Base-by-base conservation (phyloP, 306 rosid species). In the Quercus variabilis region DNA sequence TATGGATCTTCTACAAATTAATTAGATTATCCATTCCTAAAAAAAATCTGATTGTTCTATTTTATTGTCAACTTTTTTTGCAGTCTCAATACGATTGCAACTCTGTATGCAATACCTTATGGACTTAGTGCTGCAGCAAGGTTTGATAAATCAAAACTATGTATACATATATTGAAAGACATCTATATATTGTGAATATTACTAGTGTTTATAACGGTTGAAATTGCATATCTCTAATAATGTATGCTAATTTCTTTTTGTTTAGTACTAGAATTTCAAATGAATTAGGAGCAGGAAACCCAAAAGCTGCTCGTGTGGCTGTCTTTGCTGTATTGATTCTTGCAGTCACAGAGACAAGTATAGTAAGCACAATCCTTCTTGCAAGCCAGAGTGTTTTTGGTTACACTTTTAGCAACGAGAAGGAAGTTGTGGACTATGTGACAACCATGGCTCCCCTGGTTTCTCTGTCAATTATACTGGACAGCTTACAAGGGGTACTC, bases 51-150 rank as follows among this genome's bases (percentile, higher is more conserved):
- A 70, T 58, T 74, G 51, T 11, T 77, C 70, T 76, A 69, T 41
- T 14, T 75, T 38, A 68, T 77, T 4, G 35, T 14, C 55, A 19
- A 14, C 33, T 20, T 74, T 74, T 64, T 78, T 76, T 52, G 74
- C 88, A 94, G 98, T 73, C 86, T 87, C 70, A 79, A 89, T 43
- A 92, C 90, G 49, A 62, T 88, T 18, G 1, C 92, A 73, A 83
- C 87, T 72, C 87, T 90, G 26, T 91, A 64, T 70, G 41, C 87
- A 19, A 79, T 94, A 82, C 90, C 97, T 31, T 89, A 85, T 72
- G 97, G 90, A 80, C 80, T 94, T 35, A 93, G 92, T 58, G 85
- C 88, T 17, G 94, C 95, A 62, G 91, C 67, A 81, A 92, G 98
- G 90, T 94, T 75, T 55, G 62, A 59, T 59, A 1, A 3, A 15